Percentiles rank a stretch among this genome's conserved stretches.
phyloP scores from a whole-genome alignment of 495 filamentous ascomycete genomes.

The Thermothielavioides terrestris region DNA sequence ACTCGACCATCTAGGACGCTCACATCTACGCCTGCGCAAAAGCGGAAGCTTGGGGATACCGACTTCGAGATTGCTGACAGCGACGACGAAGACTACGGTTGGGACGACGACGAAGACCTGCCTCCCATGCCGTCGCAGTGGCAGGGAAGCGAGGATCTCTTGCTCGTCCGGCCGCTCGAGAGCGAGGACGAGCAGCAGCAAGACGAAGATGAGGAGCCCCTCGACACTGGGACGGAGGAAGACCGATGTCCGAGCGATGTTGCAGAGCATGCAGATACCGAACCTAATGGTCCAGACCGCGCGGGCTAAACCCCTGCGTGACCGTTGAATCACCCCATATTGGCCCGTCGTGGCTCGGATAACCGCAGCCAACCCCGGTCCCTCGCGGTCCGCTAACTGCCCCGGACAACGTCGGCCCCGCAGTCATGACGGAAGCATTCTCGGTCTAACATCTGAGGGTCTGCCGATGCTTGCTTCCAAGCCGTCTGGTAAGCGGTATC shows the following conservation, averaged over 20 bases:
- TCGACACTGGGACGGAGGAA: not conserved
- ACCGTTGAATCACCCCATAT: not conserved
- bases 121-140: conserved; percentile 41
- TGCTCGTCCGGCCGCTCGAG: conserved; percentile 26
- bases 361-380: too few relatives aligned
- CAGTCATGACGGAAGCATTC: not conserved
- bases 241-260: not conserved
- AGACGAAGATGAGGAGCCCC: conserved; percentile 18
- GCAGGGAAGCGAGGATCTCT: conserved; percentile 45
- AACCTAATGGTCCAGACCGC: not conserved
- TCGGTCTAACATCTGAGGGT: not conserved
- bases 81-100: conserved; percentile 45
- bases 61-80: conserved; percentile 42
- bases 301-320: not conserved
- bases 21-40: conserved; percentile 26
- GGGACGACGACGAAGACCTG: conserved; percentile 40
- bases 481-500: not conserved
- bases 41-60: conserved; percentile 38
- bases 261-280: not conserved
- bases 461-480: not conserved
- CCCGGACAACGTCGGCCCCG: not conserved
- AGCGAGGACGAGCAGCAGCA: conserved; percentile 23
- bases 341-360: too few relatives aligned
- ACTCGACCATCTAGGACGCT: conserved; percentile 19
- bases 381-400: not conserved